phyloP scores from a whole-genome alignment of 2,329 filamentous ascomycete species.

The Lachnellula subtilissima region DNA sequence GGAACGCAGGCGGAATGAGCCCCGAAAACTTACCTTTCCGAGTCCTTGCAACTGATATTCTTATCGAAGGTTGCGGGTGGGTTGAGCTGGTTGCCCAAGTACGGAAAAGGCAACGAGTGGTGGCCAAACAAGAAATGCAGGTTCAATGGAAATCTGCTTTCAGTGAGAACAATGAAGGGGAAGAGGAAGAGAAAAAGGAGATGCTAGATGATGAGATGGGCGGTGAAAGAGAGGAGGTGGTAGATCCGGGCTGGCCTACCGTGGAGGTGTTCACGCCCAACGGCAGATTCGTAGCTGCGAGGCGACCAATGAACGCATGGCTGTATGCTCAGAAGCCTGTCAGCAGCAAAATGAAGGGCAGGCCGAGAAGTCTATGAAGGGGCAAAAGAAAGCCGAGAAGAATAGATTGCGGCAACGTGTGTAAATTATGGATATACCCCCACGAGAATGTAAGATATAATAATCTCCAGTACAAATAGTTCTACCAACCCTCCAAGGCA shows the following conservation, averaged over 20 bases:
- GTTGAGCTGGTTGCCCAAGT: conserved; percentile 83
- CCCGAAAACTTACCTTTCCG: conserved; percentile 71
- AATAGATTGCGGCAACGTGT: conserved; percentile 6
- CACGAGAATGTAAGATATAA: not conserved
- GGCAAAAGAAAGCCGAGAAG: conserved; percentile 44
- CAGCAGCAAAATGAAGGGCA: conserved; percentile 44
- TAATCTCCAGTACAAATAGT: not conserved
- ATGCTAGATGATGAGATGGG: conserved; percentile 8
- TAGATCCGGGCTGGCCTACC: conserved; percentile 52
- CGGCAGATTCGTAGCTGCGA: conserved; percentile 69
- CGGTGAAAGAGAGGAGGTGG: conserved; percentile 11
- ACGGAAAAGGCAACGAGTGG: conserved; percentile 47
- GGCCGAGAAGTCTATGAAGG: conserved; percentile 69
- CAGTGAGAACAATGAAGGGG: not conserved
- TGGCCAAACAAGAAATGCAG: conserved; percentile 5
- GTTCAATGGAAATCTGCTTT: not conserved
- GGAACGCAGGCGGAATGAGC: conserved; percentile 56
- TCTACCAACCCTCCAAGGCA: no score
- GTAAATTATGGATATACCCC: conserved; percentile 2
- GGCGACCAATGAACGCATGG: conserved; percentile 69
- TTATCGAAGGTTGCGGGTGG: conserved; percentile 92
- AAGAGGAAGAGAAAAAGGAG: conserved; percentile 1
- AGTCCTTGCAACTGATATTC: conserved; percentile 74
- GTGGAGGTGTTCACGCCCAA: conserved; percentile 83
- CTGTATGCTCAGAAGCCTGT: conserved; percentile 51